These are phyloP conservation scores for Pichia sp. DNA, from an alignment of 1,139 yeast genomes.

Conservation along the genomic window DNA sequence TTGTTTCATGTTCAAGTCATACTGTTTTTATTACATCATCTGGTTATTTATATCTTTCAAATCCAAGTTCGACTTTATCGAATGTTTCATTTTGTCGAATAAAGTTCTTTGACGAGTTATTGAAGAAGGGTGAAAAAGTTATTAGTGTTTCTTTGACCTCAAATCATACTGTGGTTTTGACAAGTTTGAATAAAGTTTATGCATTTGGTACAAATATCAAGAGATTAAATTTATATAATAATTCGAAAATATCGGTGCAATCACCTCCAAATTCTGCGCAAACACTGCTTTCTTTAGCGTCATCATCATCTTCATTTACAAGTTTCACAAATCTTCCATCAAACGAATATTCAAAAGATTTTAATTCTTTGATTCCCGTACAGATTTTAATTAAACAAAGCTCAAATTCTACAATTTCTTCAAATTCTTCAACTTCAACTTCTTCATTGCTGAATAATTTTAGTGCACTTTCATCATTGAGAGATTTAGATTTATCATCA, in stretches of 20 bases:
- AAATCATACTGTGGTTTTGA: slow-evolving; percentile 59
- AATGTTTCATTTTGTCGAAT: slow-evolving; percentile 14
- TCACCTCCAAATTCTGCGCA: background rate
- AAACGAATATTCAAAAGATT: slow-evolving; percentile 23
- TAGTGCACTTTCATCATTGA: slow-evolving; percentile 3
- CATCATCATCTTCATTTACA: background rate
- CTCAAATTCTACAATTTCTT: background rate
- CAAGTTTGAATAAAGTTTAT: slow-evolving; percentile 47
- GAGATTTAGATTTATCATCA: background rate
- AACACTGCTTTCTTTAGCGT: background rate
- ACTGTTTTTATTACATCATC: slow-evolving; percentile 20
- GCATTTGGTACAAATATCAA: slow-evolving; percentile 56
- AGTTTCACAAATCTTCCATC: background rate
- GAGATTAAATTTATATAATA: slow-evolving; percentile 7
- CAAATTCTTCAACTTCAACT: background rate
- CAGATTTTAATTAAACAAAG: slow-evolving; percentile 29
- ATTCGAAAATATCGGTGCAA: background rate
- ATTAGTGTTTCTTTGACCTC: slow-evolving; percentile 47
- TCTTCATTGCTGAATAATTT: slow-evolving; percentile 1
- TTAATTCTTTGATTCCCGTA: slow-evolving; percentile 43
- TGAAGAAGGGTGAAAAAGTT: slow-evolving; percentile 30
- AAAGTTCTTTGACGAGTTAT: slow-evolving; percentile 25
- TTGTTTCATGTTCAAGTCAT: slow-evolving; percentile 9
- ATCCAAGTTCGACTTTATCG: slow-evolving; percentile 11
- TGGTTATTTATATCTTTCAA: slow-evolving; percentile 32